These are phyloP conservation scores for Paramecium bursaria DNA, from an alignment of 73 alveolate genomes.

Conservation along the genomic window DNA sequence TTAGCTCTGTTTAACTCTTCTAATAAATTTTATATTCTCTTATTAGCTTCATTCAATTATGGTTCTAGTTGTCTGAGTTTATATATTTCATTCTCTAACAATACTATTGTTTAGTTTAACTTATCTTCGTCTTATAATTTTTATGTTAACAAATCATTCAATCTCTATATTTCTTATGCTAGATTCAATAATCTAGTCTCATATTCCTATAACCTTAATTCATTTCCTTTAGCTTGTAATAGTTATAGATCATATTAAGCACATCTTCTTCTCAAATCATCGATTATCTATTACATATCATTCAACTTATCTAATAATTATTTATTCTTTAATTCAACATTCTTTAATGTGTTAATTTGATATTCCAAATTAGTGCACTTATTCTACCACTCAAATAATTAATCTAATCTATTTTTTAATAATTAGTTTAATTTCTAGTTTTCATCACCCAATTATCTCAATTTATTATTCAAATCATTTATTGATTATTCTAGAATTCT, in stretches of 20 bases:
- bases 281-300: background rate
- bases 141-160: conserved; percentile 25
- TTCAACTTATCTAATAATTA: background rate
- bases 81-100: conserved; percentile 28
- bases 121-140: conserved; percentile 43
- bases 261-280: conserved; percentile 26
- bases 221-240: conserved; percentile 22
- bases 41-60: conserved; percentile 1
- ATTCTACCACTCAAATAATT: conserved; percentile 19
- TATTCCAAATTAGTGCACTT: conserved; percentile 14
- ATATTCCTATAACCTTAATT: conserved; percentile 24
- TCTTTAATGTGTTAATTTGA: background rate
- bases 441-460: conserved; percentile 10
- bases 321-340: conserved; percentile 28
- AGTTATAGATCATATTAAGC: conserved; percentile 23
- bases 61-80: conserved; percentile 14
- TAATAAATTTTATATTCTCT: background rate
- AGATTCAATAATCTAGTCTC: background rate
- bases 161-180: conserved; percentile 33
- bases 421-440: background rate
- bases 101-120: background rate
- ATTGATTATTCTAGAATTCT: conserved; percentile 24
- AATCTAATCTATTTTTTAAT: conserved; percentile 24
- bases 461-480: background rate
- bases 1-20: conserved; percentile 12